Conservation (phyloP, 208 protist species). For the Wallacemonas sp. region DNA sequence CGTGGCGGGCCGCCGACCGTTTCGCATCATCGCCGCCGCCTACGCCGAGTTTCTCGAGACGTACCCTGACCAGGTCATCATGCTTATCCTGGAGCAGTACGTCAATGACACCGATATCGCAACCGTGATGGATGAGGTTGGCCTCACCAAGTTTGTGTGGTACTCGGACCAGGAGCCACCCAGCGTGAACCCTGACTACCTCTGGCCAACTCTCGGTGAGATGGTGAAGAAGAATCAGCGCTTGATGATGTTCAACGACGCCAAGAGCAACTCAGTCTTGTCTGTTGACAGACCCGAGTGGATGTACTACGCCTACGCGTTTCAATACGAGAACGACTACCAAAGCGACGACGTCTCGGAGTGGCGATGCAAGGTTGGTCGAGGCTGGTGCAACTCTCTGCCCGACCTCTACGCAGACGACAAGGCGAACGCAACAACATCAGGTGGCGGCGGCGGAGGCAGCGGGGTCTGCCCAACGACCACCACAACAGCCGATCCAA, state of each 20-base stretch:
- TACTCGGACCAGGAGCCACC: conserved; percentile 27
- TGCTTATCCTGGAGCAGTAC: conserved; percentile 46
- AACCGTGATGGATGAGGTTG: conserved; percentile 25
- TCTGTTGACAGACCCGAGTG: conserved; percentile 19
- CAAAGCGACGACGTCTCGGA: conserved; percentile 11
- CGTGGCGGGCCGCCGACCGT: conserved; percentile 21
- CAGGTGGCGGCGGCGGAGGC: not conserved
- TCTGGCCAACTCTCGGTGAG: conserved; percentile 34
- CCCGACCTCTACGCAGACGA: not conserved
- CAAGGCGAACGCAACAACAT: not conserved
- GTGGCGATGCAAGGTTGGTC: conserved; percentile 30
- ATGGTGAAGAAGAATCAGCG: conserved; percentile 29
- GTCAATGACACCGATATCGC: conserved; percentile 36
- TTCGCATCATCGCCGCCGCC: conserved; percentile 16
- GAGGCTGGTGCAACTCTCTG: conserved; percentile 30
- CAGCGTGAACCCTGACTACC: conserved; percentile 30
- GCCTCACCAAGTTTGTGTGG: conserved; percentile 32
- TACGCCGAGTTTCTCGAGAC: conserved; percentile 29
- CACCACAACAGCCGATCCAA: not conserved
- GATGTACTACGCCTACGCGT: conserved; percentile 40
- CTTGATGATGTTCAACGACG: conserved; percentile 38
- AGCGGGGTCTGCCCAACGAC: not conserved
- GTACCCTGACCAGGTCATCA: conserved; percentile 33
- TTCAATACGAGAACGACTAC: conserved; percentile 41
- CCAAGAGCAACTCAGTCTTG: not conserved